A percentile compares a stretch with the other conserved stretches of the same genome.
Conservation (phyloP, 2,329 filamentous ascomycete genomes). For the Blastomyces silverae region DNA sequence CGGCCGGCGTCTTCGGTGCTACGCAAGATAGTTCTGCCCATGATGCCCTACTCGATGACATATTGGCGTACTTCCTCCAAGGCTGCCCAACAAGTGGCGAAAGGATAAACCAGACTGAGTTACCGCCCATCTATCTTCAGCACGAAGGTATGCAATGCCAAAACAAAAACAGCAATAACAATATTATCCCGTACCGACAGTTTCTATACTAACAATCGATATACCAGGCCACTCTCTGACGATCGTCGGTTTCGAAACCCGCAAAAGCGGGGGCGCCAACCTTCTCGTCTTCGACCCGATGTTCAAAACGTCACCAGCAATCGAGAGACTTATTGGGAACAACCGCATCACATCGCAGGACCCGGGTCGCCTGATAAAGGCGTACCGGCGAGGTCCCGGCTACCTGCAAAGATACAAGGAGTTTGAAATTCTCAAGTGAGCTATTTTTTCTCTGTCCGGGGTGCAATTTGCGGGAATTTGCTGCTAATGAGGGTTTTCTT, state of each 20-base stretch:
- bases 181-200: neutral
- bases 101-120: constrained; percentile 62
- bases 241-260: constrained; percentile 74
- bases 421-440: constrained; percentile 70
- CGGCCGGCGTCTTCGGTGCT: constrained; percentile 53
- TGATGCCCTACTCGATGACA: constrained; percentile 56
- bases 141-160: constrained; percentile 53
- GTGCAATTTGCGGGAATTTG: neutral
- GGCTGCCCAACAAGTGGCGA: constrained; percentile 43
- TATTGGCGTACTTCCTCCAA: constrained; percentile 69
- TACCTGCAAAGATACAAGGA: constrained; percentile 65
- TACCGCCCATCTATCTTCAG: constrained; percentile 86
- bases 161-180: too few relatives aligned
- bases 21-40: constrained; percentile 44
- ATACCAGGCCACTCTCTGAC: constrained; percentile 73
- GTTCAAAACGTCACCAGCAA: constrained; percentile 60
- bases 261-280: constrained; percentile 56
- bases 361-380: constrained; percentile 54
- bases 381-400: constrained; percentile 63
- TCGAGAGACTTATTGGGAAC: constrained; percentile 52
- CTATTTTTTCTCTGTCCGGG: neutral
- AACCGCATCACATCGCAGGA: constrained; percentile 37
- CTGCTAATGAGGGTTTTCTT: neutral
- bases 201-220: neutral
- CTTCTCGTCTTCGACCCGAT: constrained; percentile 85